Base-by-base conservation (phyloP, 164 flowering plant genomes). In the Aristolochia contorta region DNA sequence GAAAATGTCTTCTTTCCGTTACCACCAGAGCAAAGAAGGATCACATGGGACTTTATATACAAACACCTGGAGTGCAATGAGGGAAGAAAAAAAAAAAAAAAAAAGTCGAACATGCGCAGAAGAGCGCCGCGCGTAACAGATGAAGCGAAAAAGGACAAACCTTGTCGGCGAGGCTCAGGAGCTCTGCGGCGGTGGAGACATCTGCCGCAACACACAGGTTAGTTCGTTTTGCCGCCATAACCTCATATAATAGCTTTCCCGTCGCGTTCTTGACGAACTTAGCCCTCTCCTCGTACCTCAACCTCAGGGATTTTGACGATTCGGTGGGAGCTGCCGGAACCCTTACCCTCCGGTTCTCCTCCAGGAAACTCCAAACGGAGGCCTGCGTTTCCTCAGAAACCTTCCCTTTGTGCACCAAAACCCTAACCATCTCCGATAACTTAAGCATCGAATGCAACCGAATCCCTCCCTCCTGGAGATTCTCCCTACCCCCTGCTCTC, bases 401-500 rank as follows among this genome's bases (percentile, higher is more conserved):
- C 79, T 75, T 84, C 48, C 94, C 97, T 19, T 76, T 71, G 65
- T 69, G 81, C 69, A 71, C 83, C 79, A 93, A 65, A 54, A 86
- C 73, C 74, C 72, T 76, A 52, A 88, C 84, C 92, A 93, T 82
- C 12, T 86, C 96, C 20, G 69, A 82, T 68, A 90, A 54, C 71
- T 69, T 83, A 15, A 90, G 73, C 73, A 93, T 67, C 24, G 98
- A 67, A 63, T 93, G 97, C 65, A 93, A 54, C 15, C 32, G 64
- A 48, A 93, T 81, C 59, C 97, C 98, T 56, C 77, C 81, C 67
- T 71, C 74, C 22, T 63, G 79, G 71, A 93, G 74, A 72, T 82
- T 93, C 83, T 93, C 94, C 78, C 89, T 74, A 61, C 98, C 98
- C 98, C 97, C 66, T 93, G 97, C 68, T 90, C 94, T 19, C 98